Evolutionary conservation across 2,329 filamentous ascomycete species (phyloP).

Genomic region (Hypoxylon sp.): DNA sequence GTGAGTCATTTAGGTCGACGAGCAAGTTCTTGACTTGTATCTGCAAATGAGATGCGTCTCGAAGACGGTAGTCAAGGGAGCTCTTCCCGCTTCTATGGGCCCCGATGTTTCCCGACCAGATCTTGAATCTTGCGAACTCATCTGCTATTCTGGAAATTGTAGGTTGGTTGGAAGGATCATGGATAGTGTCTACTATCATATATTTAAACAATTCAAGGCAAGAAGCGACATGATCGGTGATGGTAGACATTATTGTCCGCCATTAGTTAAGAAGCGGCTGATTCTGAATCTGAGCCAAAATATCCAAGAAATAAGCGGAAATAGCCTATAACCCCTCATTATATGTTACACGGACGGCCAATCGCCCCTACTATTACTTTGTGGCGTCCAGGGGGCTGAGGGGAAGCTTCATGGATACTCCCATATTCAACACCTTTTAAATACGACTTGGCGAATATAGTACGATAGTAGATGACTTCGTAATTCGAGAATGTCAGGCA

Average conservation of each 20-base stretch:
- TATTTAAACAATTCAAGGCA: background rate
- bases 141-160: background rate
- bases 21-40: slow-evolving; percentile 2
- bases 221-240: background rate
- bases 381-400: too few relatives aligned
- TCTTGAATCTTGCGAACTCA: background rate
- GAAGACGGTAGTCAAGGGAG: slow-evolving; percentile 2
- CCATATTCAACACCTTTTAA: too few relatives aligned
- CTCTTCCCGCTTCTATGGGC: slow-evolving; percentile 1
- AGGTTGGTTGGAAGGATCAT: background rate
- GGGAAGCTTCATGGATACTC: background rate
- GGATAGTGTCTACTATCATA: background rate
- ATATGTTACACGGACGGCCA: background rate
- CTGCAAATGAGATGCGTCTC: slow-evolving; percentile 2
- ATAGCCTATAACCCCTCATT: background rate
- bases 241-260: background rate
- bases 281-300: background rate
- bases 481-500: background rate
- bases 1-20: background rate
- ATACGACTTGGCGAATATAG: background rate
- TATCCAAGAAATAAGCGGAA: background rate
- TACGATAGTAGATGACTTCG: background rate
- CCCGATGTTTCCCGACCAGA: slow-evolving; percentile 3
- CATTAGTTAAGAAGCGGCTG: background rate
- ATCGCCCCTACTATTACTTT: too few relatives aligned